These are phyloP conservation scores for Alternaria rosae DNA, from an alignment of 2,329 filamentous ascomycete genomes.

Conservation along the genomic window DNA sequence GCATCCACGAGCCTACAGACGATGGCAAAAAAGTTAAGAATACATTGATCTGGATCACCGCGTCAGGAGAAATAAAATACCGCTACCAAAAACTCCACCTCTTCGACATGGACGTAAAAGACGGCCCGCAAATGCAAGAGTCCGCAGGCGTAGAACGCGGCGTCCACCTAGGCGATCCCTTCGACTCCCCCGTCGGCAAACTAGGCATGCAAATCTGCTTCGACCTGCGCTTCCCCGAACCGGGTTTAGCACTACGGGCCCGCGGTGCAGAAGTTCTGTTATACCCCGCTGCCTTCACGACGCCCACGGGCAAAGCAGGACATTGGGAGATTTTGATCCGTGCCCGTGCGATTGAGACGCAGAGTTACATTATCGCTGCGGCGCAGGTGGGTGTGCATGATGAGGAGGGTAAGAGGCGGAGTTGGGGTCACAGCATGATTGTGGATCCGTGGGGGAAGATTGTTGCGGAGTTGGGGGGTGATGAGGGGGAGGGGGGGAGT, in stretches of 20 bases:
- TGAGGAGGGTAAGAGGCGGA: constrained; percentile 69
- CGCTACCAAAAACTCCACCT: constrained; percentile 90
- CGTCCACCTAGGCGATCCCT: constrained; percentile 68
- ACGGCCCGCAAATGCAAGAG: constrained; percentile 67
- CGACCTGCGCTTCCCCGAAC: constrained; percentile 84
- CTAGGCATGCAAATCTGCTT: constrained; percentile 89
- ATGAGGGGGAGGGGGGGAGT: constrained; percentile 48
- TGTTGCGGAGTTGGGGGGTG: constrained; percentile 68
- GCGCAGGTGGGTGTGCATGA: constrained; percentile 80
- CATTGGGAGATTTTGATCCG: constrained; percentile 86
- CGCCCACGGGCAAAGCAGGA: constrained; percentile 76
- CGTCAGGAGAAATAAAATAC: constrained; percentile 64
- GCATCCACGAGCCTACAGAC: constrained; percentile 69
- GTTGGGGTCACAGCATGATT: constrained; percentile 86
- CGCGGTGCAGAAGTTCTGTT: constrained; percentile 77
- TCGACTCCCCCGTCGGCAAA: constrained; percentile 75
- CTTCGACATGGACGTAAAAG: constrained; percentile 74
- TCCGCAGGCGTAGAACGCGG: constrained; percentile 68
- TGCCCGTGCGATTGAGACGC: constrained; percentile 85
- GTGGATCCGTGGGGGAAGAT: constrained; percentile 87
- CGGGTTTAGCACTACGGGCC: constrained; percentile 70
- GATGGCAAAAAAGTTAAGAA: constrained; percentile 66
- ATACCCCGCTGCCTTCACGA: constrained; percentile 90
- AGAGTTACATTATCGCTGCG: constrained; percentile 85
- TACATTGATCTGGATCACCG: constrained; percentile 71